A percentile compares a stretch with the other conserved stretches of the same genome.
Conservation (phyloP, 306 rosid genomes). For the Glycine soja region DNA sequence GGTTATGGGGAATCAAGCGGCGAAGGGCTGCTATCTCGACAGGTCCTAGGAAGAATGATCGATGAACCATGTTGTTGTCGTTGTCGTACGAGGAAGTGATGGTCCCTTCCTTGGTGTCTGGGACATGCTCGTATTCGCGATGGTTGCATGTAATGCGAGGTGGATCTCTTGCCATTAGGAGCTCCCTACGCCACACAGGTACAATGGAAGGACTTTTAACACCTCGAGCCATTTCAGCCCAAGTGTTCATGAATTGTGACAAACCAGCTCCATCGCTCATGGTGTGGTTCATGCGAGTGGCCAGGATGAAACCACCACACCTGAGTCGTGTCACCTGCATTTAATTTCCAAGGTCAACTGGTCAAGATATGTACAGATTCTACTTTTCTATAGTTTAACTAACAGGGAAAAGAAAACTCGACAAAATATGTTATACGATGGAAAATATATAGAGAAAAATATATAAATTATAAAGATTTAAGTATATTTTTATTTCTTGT, state of each 20-base stretch:
- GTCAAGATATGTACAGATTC: background rate
- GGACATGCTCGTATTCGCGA: conserved; percentile 19
- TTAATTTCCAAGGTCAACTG: background rate
- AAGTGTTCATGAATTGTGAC: background rate
- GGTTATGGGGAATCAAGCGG: conserved; percentile 1
- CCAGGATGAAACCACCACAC: conserved; percentile 44
- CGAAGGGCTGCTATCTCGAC: background rate
- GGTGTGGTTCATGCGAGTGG: background rate
- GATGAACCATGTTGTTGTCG: background rate
- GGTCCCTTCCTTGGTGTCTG: background rate
- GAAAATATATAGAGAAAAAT: too few species aligned
- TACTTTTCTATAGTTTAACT: too few species aligned
- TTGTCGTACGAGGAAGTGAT: background rate
- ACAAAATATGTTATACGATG: too few species aligned
- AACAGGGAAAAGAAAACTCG: too few species aligned
- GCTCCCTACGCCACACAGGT: conserved; percentile 45
- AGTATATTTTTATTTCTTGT: too few species aligned
- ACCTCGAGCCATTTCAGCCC: conserved; percentile 35
- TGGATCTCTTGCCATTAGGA: conserved; percentile 37
- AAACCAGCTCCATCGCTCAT: conserved; percentile 9
- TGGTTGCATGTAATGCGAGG: conserved; percentile 43
- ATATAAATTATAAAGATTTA: too few species aligned
- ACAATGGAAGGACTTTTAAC: conserved; percentile 20
- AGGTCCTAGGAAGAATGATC: conserved; percentile 39
- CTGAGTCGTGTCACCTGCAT: conserved; percentile 44